These are phyloP conservation scores for Cymbopogon flexuosus DNA, from an alignment of 202 grass and related monocot species.

Conservation along the genomic window DNA sequence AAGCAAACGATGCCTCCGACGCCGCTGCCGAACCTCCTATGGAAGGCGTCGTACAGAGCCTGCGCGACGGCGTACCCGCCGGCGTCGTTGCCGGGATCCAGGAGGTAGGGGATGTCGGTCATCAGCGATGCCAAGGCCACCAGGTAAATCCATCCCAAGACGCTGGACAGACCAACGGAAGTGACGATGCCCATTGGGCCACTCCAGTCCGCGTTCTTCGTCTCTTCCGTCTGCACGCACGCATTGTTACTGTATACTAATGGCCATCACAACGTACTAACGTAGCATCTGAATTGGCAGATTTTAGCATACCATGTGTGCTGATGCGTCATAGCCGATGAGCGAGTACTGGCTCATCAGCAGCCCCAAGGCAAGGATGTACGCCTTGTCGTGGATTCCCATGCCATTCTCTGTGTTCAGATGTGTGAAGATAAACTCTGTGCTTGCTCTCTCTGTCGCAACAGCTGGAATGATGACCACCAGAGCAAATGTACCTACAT, in stretches of 20 bases:
- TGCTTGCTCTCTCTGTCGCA: slow-evolving; percentile 43
- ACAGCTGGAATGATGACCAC: slow-evolving; percentile 47
- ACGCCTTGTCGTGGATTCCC: slow-evolving; percentile 47
- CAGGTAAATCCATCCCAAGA: slow-evolving; percentile 59
- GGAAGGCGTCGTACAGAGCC: slow-evolving; percentile 47
- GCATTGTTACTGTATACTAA: no score
- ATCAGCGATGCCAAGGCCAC: slow-evolving; percentile 48
- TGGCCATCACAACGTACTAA: neutral
- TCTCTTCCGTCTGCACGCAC: slow-evolving; percentile 37
- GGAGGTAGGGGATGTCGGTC: slow-evolving; percentile 48
- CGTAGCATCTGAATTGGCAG: neutral
- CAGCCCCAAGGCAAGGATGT: slow-evolving; percentile 57
- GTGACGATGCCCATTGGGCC: slow-evolving; percentile 57
- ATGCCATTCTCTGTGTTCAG: slow-evolving; percentile 56
- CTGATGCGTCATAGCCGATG: slow-evolving; percentile 62
- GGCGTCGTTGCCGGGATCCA: slow-evolving; percentile 47
- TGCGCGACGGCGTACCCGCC: slow-evolving; percentile 63
- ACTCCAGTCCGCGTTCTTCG: slow-evolving; percentile 56
- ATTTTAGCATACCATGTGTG: slow-evolving; percentile 41
- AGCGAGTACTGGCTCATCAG: slow-evolving; percentile 65
- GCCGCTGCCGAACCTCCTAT: slow-evolving; percentile 40
- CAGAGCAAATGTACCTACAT: slow-evolving; percentile 56
- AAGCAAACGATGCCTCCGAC: slow-evolving; percentile 52
- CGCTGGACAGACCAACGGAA: slow-evolving; percentile 37
- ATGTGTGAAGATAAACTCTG: slow-evolving; percentile 49